phyloP scores from a whole-genome alignment of 129 eudicot genomes.

The Centella asiatica region DNA sequence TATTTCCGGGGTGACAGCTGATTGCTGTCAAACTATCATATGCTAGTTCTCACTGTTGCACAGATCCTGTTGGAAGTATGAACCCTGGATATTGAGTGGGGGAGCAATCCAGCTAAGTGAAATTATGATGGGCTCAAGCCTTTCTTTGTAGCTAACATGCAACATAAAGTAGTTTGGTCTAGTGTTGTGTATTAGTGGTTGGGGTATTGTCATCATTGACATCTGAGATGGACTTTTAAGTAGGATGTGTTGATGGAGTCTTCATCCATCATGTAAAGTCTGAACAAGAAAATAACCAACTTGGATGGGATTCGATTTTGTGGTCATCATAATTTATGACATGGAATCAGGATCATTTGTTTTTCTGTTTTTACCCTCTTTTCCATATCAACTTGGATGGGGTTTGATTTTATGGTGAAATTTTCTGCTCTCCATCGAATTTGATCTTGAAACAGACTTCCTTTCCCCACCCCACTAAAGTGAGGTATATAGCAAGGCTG shows the following conservation, averaged over 20 bases:
- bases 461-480: too few relatives aligned
- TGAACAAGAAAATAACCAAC: not conserved
- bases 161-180: not conserved
- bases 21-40: not conserved
- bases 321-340: too few relatives aligned
- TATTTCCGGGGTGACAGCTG: slow-evolving; percentile 5
- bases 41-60: not conserved
- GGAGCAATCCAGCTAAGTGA: slow-evolving; percentile 8
- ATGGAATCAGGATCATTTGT: too few relatives aligned
- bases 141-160: slow-evolving; percentile 14
- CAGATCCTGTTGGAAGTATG: not conserved
- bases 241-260: not conserved
- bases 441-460: too few relatives aligned
- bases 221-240: not conserved
- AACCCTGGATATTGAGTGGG: not conserved
- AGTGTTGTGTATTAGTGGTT: slow-evolving; percentile 14
- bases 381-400: too few relatives aligned
- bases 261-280: slow-evolving; percentile 1
- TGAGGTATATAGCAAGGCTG: too few relatives aligned
- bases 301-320: too few relatives aligned
- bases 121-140: slow-evolving; percentile 15
- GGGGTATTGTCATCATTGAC: not conserved
- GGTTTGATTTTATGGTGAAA: too few relatives aligned
- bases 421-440: too few relatives aligned
- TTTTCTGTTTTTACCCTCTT: too few relatives aligned